These are phyloP conservation scores for Pythium aquatile DNA, from an alignment of 352 stramenopile species.

Conservation along the genomic window DNA sequence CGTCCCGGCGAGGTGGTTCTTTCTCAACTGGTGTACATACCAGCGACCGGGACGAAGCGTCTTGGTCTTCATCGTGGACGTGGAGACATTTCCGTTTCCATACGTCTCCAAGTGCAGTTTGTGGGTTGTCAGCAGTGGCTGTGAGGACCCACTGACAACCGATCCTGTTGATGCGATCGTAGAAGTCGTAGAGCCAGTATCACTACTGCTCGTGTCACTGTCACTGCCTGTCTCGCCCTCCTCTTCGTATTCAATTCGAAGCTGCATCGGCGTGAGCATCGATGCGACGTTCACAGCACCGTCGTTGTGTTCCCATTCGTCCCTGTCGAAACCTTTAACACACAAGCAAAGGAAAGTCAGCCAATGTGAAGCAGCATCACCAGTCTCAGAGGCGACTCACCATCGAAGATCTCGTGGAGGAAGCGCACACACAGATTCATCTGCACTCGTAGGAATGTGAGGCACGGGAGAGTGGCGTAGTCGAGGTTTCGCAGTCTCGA, in stretches of 20 bases:
- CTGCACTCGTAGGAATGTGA: slow-evolving; percentile 22
- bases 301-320: slow-evolving; percentile 68
- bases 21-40: slow-evolving; percentile 72
- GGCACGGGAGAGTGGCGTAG: slow-evolving; percentile 52
- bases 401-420: slow-evolving; percentile 60
- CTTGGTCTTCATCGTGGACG: neutral
- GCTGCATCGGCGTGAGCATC: slow-evolving; percentile 39
- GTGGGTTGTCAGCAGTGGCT: slow-evolving; percentile 21
- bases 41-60: slow-evolving; percentile 36
- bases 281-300: slow-evolving; percentile 70
- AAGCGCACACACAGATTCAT: slow-evolving; percentile 48
- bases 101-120: slow-evolving; percentile 10
- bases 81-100: neutral
- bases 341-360: slow-evolving; percentile 6
- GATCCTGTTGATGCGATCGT: slow-evolving; percentile 6
- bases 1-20: slow-evolving; percentile 69
- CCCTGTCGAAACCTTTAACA: slow-evolving; percentile 41
- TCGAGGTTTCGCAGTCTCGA: slow-evolving; percentile 47
- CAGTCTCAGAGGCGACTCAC: slow-evolving; percentile 11
- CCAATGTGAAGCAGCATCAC: neutral
- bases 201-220: slow-evolving; percentile 12
- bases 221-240: slow-evolving; percentile 1
- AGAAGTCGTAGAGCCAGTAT: slow-evolving; percentile 12
- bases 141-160: neutral
- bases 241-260: neutral